Base-by-base conservation (phyloP, 306 rosid genomes). In the Dalbergia oliveri region DNA sequence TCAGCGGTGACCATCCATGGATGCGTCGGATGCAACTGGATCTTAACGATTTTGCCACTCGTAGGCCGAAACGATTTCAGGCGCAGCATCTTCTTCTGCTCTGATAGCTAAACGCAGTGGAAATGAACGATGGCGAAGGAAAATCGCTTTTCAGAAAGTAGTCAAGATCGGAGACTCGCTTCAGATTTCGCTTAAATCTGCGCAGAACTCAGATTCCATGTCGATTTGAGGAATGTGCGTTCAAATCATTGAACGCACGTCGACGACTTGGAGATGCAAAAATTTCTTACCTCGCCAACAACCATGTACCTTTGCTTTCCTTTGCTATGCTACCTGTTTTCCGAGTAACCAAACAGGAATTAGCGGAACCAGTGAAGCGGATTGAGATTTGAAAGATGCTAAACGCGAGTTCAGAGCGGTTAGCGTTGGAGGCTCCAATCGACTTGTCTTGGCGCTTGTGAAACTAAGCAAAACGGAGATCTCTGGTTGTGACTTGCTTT, bases 1-100 rank as follows among this genome's bases (percentile, higher is more conserved):
- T 95, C 98, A 34, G 98, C 97, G 4, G 98, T 95, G 65, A 95
- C 99, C 86, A 95, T 90, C 99, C 99, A 95, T 79, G 99, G 99
- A 89, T 95, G 97, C 60, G 97, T 95, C 19, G 99, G 99, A 86
- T 95, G 99, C 82, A 95, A 72, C 83, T 95, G 94, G 86, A 95
- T 88, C 97, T 93, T 95, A 72, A 95, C 94, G 86, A 95, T 89
- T 90, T 95, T 95, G 70, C 93, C 99, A 34, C 35, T 83, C 10
- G 94, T 84, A 71, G 98, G 99, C 69, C 99, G 90, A 64, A 93
- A 91, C 12, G 97, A 94, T 86, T 91, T 87, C 68, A 95, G 75
- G n/a, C 94, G 92, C 85, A 95, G 70, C 99, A 95, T 95, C 77
- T 87, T 81, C 61, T 53, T 12, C 76, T 16, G 45, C 8, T 79